Base-by-base conservation (phyloP, 441 rosid species). In the Adansonia madagascariensis region DNA sequence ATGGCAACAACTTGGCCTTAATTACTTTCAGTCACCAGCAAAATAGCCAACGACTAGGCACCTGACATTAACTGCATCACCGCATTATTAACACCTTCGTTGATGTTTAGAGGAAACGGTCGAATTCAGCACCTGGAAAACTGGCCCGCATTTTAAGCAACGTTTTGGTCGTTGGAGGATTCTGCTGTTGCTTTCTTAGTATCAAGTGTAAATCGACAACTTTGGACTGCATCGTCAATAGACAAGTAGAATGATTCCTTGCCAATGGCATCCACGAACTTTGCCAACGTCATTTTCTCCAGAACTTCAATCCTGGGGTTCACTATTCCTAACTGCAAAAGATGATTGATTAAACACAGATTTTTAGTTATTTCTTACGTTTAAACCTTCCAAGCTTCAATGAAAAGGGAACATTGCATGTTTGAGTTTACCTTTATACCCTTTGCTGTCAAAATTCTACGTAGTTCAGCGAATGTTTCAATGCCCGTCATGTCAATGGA, bases 401-500 rank as follows among this genome's bases (percentile, higher is more conserved):
- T 11, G 11, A 7, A 52, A 39, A 4, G 20, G 49, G 27, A 9
- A 7, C 24, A 1, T 31, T 35, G 7, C 39, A 3, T 31, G 14
- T 20, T 2, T 17, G 1, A 44, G 22, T 31, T 43, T 80, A 94
- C 98, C 91, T 86, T 91, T 10, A 90, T 85, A 15, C 52, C 64
- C 67, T 73, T 87, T 47, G 83, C 79, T 35, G 20, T 78, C 79
- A 95, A 24, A 22, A 84, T 87, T 79, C 89, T 90, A 10, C 75
- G 75, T 27, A 89, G 79, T 81, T 95, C 98, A 2, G 71, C 66
- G 39, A 95, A 82, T 1, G 92, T 81, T 69, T 88, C 93, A 52
- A 95, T 84, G 15, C 99, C 99, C 3, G 97, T 89, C 77, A 83
- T 84, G 80, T 95, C 99, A 20, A 93, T 80, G 12, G 93, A 73